These are phyloP conservation scores for Marasmius fiardii DNA, from an alignment of 1,284 basidiomycete genomes.

Conservation along the genomic window DNA sequence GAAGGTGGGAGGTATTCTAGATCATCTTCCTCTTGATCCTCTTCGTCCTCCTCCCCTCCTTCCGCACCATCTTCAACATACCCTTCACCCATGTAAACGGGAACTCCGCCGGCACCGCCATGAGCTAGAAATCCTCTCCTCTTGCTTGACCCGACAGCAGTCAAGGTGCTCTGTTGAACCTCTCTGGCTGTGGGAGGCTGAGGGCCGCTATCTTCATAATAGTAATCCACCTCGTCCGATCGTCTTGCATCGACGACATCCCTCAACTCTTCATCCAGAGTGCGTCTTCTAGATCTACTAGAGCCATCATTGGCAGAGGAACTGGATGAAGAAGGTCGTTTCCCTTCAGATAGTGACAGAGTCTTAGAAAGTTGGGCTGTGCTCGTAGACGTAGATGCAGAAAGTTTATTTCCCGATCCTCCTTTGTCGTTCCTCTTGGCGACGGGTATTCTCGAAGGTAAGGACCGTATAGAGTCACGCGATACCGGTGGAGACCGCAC, in stretches of 20 bases:
- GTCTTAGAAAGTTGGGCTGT: background rate
- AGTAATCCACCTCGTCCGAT: slow-evolving; percentile 17
- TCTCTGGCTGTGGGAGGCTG: background rate
- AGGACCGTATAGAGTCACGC: background rate
- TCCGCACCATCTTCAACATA: slow-evolving; percentile 41
- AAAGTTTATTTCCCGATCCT: slow-evolving; percentile 1
- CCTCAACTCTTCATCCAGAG: slow-evolving; percentile 64
- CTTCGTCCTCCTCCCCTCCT: background rate
- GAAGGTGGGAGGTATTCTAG: background rate
- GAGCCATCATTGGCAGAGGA: background rate
- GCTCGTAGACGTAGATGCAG: slow-evolving; percentile 22
- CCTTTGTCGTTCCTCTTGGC: background rate
- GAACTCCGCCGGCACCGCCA: slow-evolving; percentile 65
- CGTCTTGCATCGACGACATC: slow-evolving; percentile 35
- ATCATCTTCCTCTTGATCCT: background rate
- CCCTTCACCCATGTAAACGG: slow-evolving; percentile 66
- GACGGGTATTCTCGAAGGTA: background rate
- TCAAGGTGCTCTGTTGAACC: slow-evolving; percentile 30
- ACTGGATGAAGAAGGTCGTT: background rate
- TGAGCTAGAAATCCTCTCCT: slow-evolving; percentile 62
- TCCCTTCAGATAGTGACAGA: background rate
- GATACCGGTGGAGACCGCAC: too few relatives aligned
- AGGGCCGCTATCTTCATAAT: slow-evolving; percentile 26
- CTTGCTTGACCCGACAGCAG: slow-evolving; percentile 50
- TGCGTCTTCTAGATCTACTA: slow-evolving; percentile 32